Conservation (phyloP, 2,329 filamentous ascomycete species). For the Talaromyces sp. region DNA sequence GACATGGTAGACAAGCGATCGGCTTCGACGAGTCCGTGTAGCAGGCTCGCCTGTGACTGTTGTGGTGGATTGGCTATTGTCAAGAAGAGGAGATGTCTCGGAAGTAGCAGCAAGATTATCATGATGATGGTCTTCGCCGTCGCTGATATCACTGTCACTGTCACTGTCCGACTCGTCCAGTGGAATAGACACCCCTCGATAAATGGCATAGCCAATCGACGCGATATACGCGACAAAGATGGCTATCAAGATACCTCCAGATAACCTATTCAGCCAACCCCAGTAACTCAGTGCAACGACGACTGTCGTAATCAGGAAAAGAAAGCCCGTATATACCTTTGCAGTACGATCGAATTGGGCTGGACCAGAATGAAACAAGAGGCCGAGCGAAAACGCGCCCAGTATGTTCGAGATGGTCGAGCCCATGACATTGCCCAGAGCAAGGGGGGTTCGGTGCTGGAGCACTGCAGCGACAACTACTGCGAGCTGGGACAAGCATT, state of each 20-base stretch:
- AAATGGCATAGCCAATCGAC: conserved; percentile 44
- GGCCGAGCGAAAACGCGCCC: conserved; percentile 52
- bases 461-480: conserved; percentile 48
- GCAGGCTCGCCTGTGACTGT: not conserved
- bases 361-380: conserved; percentile 37
- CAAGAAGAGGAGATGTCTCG: conserved; percentile 18
- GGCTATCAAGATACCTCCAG: conserved; percentile 37
- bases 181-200: conserved; percentile 36
- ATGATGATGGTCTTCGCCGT: conserved; percentile 18
- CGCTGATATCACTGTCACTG: conserved; percentile 32
- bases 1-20: conserved; percentile 35
- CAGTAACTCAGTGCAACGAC: conserved; percentile 35
- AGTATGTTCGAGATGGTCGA: conserved; percentile 53
- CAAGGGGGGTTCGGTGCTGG: conserved; percentile 44
- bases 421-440: conserved; percentile 53
- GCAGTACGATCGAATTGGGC: conserved; percentile 45
- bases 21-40: conserved; percentile 6
- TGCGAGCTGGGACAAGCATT: conserved; percentile 32
- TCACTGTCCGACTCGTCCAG: conserved; percentile 43
- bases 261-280: conserved; percentile 28
- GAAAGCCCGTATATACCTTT: conserved; percentile 43
- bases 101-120: not conserved
- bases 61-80: not conserved
- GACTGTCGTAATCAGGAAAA: conserved; percentile 39
- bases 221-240: conserved; percentile 43